Percentiles rank a stretch among this genome's conserved stretches.
These are phyloP conservation scores for Lyophyllum shimeji DNA, from an alignment of 768 basidiomycete genomes.

Conservation along the genomic window DNA sequence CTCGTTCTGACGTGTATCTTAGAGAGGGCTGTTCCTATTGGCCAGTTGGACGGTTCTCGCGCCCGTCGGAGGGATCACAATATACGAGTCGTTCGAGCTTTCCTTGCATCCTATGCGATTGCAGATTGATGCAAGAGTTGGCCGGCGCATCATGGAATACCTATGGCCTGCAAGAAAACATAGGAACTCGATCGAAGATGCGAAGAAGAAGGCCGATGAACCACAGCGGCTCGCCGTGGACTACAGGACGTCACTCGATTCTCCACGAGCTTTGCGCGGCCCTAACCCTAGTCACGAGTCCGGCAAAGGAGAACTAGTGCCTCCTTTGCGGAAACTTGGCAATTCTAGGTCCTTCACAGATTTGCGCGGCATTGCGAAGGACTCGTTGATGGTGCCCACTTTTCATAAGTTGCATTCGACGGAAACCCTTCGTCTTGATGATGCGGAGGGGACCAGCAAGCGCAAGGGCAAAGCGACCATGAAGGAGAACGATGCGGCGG, in stretches of 20 bases:
- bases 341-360: conserved; percentile 73
- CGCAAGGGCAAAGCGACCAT: conserved; percentile 14
- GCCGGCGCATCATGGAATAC: conserved; percentile 83
- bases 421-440: conserved; percentile 30
- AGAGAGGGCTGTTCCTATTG: conserved; percentile 73
- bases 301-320: conserved; percentile 25
- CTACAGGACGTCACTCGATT: conserved; percentile 50
- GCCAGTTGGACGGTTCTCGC: conserved; percentile 84
- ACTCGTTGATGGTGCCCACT: conserved; percentile 21
- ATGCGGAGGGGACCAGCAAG: conserved; percentile 13
- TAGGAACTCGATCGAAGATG: conserved; percentile 26
- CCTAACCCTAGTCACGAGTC: conserved; percentile 1
- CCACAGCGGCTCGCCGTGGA: conserved; percentile 1
- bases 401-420: conserved; percentile 41
- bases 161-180: conserved; percentile 71
- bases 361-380: conserved; percentile 43
- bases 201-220: conserved; percentile 18
- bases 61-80: conserved; percentile 90
- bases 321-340: conserved; percentile 51
- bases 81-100: conserved; percentile 81
- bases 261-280: conserved; percentile 37
- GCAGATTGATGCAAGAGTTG: conserved; percentile 83
- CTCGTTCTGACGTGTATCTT: conserved; percentile 1
- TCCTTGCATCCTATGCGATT: conserved; percentile 84
- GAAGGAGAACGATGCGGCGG: conserved; percentile 58